These are phyloP conservation scores for Coemansia sp. DNA, from an alignment of 371 early-diverging fungal genomes.

Conservation along the genomic window DNA sequence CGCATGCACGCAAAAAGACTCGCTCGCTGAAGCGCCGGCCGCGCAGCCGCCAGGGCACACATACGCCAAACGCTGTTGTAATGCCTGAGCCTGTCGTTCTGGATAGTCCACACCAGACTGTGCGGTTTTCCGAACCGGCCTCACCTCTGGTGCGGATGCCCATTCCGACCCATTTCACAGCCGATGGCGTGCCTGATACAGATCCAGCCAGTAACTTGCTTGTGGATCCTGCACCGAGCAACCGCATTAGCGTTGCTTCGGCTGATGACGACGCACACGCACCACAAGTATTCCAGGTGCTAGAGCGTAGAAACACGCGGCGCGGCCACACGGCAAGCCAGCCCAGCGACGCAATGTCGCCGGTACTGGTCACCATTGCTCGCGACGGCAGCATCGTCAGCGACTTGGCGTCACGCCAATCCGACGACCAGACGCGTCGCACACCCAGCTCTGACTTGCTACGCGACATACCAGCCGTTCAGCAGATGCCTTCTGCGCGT, in stretches of 20 bases:
- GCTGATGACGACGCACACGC: constrained; percentile 12
- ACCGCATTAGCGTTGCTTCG: constrained; percentile 21
- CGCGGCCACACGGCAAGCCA: constrained; percentile 7
- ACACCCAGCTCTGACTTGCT: background rate
- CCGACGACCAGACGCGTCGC: background rate
- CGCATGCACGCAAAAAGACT: constrained; percentile 2
- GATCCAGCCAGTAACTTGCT: background rate
- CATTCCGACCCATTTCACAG: background rate
- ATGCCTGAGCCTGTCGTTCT: constrained; percentile 4
- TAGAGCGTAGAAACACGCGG: constrained; percentile 22
- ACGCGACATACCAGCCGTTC: background rate
- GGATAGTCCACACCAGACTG: background rate
- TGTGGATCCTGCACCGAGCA: background rate
- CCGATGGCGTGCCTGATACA: background rate
- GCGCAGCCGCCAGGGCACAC: background rate
- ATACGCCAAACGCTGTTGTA: background rate
- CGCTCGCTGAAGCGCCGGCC: constrained; percentile 2
- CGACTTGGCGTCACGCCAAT: constrained; percentile 1
- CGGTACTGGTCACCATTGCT: constrained; percentile 38
- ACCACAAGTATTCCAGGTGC: constrained; percentile 23
- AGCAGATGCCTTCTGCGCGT: background rate
- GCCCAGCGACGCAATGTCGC: constrained; percentile 16
- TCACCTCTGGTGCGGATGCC: constrained; percentile 3
- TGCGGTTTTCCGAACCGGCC: constrained; percentile 1
- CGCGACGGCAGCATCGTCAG: constrained; percentile 38